phyloP scores from a whole-genome alignment of 176 grass and related monocot species.

The Lolium perenne region DNA sequence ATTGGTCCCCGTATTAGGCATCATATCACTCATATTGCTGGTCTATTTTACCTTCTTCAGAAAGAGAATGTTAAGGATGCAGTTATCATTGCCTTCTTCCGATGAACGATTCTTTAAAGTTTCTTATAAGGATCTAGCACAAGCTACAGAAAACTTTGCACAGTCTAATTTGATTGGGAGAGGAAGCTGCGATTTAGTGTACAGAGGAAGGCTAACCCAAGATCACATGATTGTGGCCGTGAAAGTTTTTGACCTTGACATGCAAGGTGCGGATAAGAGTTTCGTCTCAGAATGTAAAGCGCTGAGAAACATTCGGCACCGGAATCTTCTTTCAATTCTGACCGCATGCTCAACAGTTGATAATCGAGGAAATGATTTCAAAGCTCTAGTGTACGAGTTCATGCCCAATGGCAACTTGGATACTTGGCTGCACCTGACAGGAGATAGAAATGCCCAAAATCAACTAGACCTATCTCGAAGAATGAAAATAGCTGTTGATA shows the following conservation, averaged over 20 bases:
- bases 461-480: conserved; percentile 33
- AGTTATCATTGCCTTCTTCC: background rate
- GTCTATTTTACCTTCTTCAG: conserved; percentile 17
- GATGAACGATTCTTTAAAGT: conserved; percentile 32
- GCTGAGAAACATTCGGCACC: conserved; percentile 55
- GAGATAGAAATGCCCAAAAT: background rate
- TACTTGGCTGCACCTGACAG: conserved; percentile 46
- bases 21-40: background rate
- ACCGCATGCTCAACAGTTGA: conserved; percentile 64
- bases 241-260: conserved; percentile 64
- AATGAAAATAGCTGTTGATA: conserved; percentile 54
- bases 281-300: conserved; percentile 66
- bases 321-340: conserved; percentile 60
- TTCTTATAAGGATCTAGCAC: conserved; percentile 53
- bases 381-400: conserved; percentile 57
- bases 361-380: conserved; percentile 53
- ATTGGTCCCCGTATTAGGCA: conserved; percentile 11
- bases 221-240: conserved; percentile 44
- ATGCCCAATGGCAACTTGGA: conserved; percentile 62
- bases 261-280: conserved; percentile 53
- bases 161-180: conserved; percentile 49
- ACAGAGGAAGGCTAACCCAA: conserved; percentile 50
- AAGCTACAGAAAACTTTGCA: conserved; percentile 60
- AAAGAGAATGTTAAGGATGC: conserved; percentile 10
- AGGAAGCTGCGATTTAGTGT: conserved; percentile 61